These are phyloP conservation scores for Fraxinus americana DNA, from an alignment of 257 asterid species.

Conservation along the genomic window DNA sequence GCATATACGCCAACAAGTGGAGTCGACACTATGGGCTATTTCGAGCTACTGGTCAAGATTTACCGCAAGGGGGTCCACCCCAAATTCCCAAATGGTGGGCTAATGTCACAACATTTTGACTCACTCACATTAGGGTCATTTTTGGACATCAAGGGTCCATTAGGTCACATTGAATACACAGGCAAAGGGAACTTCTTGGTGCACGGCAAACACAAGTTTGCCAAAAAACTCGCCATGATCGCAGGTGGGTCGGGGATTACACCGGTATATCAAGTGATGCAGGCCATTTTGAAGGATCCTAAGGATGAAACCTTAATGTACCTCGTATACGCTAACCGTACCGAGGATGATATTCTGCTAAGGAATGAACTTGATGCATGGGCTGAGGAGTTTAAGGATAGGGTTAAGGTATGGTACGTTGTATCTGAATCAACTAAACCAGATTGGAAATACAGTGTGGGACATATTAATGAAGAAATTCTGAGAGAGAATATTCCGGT, in stretches of 20 bases:
- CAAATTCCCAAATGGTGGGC: slow-evolving; percentile 83
- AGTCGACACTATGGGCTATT: slow-evolving; percentile 63
- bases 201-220: slow-evolving; percentile 63
- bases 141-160: slow-evolving; percentile 79
- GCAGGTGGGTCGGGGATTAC: slow-evolving; percentile 97
- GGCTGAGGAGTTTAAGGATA: slow-evolving; percentile 59
- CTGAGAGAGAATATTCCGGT: slow-evolving; percentile 76
- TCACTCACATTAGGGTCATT: slow-evolving; percentile 48
- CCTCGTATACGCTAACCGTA: slow-evolving; percentile 85
- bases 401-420: slow-evolving; percentile 92
- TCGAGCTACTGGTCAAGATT: slow-evolving; percentile 76
- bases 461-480: slow-evolving; percentile 57
- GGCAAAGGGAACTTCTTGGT: slow-evolving; percentile 65
- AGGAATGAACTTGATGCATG: slow-evolving; percentile 77
- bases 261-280: slow-evolving; percentile 88
- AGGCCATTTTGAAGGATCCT: slow-evolving; percentile 72
- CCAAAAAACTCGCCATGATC: slow-evolving; percentile 75
- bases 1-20: slow-evolving; percentile 89
- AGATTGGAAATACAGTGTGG: slow-evolving; percentile 72
- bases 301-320: slow-evolving; percentile 76
- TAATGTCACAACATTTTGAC: slow-evolving; percentile 80
- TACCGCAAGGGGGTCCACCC: slow-evolving; percentile 77
- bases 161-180: slow-evolving; percentile 85
- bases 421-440: slow-evolving; percentile 51
- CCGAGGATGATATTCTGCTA: slow-evolving; percentile 78